These are phyloP conservation scores for Scopulariopsis brevicaulis DNA, from an alignment of 2,329 filamentous ascomycete species.

Conservation along the genomic window DNA sequence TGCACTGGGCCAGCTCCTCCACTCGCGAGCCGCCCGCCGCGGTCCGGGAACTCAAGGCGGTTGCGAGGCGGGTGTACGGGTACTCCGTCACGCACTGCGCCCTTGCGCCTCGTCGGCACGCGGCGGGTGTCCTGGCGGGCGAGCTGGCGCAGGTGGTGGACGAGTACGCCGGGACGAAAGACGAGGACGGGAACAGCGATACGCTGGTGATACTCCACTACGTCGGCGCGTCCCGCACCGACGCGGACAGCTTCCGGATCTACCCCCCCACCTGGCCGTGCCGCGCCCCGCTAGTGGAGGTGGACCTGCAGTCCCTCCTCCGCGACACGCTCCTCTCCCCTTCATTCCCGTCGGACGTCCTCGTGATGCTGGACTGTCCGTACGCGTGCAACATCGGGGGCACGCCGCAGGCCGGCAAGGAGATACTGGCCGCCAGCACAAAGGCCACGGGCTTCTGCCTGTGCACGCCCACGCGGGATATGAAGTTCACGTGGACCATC, in stretches of 20 bases:
- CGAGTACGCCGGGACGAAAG: not conserved
- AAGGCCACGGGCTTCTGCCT: not conserved
- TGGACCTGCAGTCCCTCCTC: not conserved
- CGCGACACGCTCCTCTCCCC: not conserved
- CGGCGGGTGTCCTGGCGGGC: not conserved
- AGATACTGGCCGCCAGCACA: slow-evolving; percentile 1
- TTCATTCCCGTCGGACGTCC: not conserved
- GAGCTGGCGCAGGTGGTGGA: not conserved
- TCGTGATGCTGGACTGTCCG: not conserved
- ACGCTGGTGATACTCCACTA: slow-evolving; percentile 1
- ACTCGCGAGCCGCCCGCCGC: not conserved
- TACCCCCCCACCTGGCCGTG: not conserved
- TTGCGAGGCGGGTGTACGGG: not conserved
- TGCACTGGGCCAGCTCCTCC: not conserved
- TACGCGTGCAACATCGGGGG: not conserved
- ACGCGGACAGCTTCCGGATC: not conserved
- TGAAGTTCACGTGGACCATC: not conserved
- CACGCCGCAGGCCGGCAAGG: not conserved
- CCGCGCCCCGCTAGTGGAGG: not conserved
- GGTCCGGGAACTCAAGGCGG: not conserved
- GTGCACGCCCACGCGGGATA: not conserved
- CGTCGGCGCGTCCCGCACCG: not conserved
- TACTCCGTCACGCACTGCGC: not conserved
- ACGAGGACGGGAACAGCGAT: not conserved
- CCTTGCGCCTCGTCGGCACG: not conserved